Evolutionary conservation across 345 rosid genomes (phyloP).

Genomic region (Conringia planisiliqua): DNA sequence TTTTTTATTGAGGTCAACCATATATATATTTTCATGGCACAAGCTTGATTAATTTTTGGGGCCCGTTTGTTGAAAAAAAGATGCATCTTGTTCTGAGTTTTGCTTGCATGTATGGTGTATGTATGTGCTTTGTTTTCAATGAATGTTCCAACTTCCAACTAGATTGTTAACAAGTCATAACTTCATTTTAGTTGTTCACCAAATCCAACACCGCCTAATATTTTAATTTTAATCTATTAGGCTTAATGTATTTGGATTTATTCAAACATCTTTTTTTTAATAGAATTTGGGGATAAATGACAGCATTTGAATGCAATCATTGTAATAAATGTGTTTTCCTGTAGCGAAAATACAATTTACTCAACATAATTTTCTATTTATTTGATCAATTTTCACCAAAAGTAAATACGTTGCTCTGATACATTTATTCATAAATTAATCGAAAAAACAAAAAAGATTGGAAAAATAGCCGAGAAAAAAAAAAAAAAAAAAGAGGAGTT

Average conservation of each 20-base stretch:
- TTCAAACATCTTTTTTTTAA: neutral
- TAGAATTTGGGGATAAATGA: neutral
- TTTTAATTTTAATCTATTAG: neutral
- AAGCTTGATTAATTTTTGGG: neutral
- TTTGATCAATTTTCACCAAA: neutral
- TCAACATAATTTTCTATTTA: neutral
- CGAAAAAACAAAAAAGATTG: neutral
- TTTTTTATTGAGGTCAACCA: neutral
- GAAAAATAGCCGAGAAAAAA: neutral
- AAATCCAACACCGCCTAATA: slow-evolving; percentile 10
- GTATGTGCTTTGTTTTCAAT: slow-evolving; percentile 21
- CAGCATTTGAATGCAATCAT: neutral
- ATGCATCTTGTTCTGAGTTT: neutral
- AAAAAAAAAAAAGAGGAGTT: neutral
- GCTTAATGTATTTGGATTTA: slow-evolving; percentile 2
- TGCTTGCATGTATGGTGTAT: slow-evolving; percentile 12
- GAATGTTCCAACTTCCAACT: slow-evolving; percentile 33
- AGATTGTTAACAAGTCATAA: slow-evolving; percentile 16
- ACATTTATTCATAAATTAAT: neutral
- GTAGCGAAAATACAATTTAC: neutral
- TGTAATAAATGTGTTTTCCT: neutral
- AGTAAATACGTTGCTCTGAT: neutral
- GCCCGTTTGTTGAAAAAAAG: neutral
- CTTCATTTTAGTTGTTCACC: slow-evolving; percentile 31
- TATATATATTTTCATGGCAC: neutral